These are phyloP conservation scores for Drosera capensis DNA, from an alignment of 148 eudicot genomes.

Conservation along the genomic window DNA sequence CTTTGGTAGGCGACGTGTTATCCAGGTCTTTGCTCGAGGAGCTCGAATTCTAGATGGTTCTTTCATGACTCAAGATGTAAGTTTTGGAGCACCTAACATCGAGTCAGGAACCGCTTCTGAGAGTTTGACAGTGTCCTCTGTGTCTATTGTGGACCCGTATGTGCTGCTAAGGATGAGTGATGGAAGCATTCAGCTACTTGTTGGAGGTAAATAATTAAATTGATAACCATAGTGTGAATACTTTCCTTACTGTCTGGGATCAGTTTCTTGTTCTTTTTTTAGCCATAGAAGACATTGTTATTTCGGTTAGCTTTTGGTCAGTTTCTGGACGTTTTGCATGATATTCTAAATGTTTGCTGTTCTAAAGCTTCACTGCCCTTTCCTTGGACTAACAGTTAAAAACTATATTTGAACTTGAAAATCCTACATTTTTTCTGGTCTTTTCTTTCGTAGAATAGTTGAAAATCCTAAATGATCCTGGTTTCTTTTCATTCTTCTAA, in stretches of 20 bases:
- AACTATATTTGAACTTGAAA: too few species aligned
- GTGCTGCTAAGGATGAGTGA: conserved; percentile 82
- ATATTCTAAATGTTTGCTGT: too few species aligned
- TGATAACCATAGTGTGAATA: too few species aligned
- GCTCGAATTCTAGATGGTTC: conserved; percentile 95
- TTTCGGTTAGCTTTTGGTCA: too few species aligned
- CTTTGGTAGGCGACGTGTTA: conserved; percentile 66
- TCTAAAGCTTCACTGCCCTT: too few species aligned
- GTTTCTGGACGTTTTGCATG: too few species aligned
- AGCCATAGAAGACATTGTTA: too few species aligned
- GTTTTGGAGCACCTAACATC: conserved; percentile 36
- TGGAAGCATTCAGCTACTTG: conserved; percentile 82
- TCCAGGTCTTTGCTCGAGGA: conserved; percentile 83
- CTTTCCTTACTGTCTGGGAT: not conserved
- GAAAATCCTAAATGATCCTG: too few species aligned
- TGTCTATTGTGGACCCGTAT: conserved; percentile 86
- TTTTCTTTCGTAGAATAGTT: too few species aligned
- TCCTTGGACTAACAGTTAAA: too few species aligned
- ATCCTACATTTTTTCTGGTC: too few species aligned
- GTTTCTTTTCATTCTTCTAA: too few species aligned
- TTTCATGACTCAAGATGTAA: conserved; percentile 81
- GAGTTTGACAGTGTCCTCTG: conserved; percentile 48
- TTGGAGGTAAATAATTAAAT: conserved; percentile 79
- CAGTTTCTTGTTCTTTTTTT: not conserved
- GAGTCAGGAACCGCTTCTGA: conserved; percentile 60